Evolutionary conservation across 164 flowering plant genomes (phyloP).

Genomic region (Buxus sempervirens): DNA sequence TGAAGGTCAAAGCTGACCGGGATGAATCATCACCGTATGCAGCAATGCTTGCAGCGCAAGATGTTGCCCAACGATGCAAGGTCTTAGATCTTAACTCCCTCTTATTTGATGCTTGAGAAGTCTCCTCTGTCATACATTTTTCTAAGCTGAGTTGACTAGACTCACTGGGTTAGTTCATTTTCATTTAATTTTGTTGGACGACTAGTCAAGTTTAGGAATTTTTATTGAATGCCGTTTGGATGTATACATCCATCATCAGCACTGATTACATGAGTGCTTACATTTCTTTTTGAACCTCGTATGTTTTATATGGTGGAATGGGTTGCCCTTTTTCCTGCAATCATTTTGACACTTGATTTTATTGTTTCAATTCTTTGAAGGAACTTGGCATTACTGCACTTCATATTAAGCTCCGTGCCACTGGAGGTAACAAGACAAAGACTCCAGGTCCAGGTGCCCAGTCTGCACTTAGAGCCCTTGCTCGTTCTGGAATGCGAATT

Average conservation of each 20-base stretch:
- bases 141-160: background rate
- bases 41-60: conserved; percentile 94
- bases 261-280: background rate
- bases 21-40: conserved; percentile 94
- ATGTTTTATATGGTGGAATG: background rate
- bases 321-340: background rate
- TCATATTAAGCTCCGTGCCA: conserved; percentile 87
- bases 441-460: conserved; percentile 97
- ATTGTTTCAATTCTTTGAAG: conserved; percentile 23
- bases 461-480: conserved; percentile 85
- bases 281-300: background rate
- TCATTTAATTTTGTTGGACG: background rate
- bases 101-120: background rate
- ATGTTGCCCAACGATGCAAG: conserved; percentile 85
- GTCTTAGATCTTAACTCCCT: conserved; percentile 19
- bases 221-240: background rate
- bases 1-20: conserved; percentile 92
- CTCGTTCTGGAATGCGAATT: conserved; percentile 86
- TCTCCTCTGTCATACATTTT: background rate
- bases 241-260: too few species aligned
- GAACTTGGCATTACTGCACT: conserved; percentile 83
- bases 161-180: background rate
- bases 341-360: background rate
- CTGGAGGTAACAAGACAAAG: conserved; percentile 91
- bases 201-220: too few species aligned